A percentile compares a stretch with the other conserved stretches of the same genome.
Evolutionary conservation across 495 filamentous ascomycete genomes (phyloP).

Genomic region (Filosporella fistucella): DNA sequence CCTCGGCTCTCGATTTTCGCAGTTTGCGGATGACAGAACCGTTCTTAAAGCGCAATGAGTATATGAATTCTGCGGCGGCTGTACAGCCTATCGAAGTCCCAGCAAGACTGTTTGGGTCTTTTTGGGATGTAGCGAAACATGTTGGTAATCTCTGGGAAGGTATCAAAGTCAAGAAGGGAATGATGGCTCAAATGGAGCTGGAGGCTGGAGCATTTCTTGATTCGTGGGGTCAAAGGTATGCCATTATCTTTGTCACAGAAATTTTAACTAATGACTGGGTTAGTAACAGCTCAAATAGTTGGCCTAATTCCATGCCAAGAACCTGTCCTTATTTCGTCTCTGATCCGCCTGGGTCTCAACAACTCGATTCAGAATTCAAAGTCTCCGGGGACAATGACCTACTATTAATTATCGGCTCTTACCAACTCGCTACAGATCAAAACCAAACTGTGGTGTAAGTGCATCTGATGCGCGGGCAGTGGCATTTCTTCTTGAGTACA

Average conservation of each 20-base stretch:
- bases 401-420: neutral
- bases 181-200: neutral
- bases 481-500: neutral
- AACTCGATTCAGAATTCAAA: neutral
- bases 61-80: constrained; percentile 2
- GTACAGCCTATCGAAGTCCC: constrained; percentile 6
- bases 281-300: neutral
- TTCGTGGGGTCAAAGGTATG: neutral
- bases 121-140: constrained; percentile 5
- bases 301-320: neutral
- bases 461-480: too few species aligned
- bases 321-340: constrained; percentile 7
- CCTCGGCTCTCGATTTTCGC: constrained; percentile 3
- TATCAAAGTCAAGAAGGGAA: neutral
- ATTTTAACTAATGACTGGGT: neutral
- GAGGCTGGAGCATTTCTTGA: neutral
- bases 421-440: constrained; percentile 7
- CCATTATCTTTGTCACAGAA: neutral
- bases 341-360: constrained; percentile 8
- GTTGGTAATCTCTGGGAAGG: neutral
- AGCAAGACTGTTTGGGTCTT: neutral
- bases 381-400: neutral
- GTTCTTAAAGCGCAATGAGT: constrained; percentile 1
- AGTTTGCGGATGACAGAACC: neutral
- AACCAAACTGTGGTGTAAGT: constrained; percentile 3